A percentile compares a stretch with the other conserved stretches of the same genome.
Evolutionary conservation across 2,329 filamentous ascomycete genomes (phyloP).

Genomic region (Beauveria rudraprayagi): DNA sequence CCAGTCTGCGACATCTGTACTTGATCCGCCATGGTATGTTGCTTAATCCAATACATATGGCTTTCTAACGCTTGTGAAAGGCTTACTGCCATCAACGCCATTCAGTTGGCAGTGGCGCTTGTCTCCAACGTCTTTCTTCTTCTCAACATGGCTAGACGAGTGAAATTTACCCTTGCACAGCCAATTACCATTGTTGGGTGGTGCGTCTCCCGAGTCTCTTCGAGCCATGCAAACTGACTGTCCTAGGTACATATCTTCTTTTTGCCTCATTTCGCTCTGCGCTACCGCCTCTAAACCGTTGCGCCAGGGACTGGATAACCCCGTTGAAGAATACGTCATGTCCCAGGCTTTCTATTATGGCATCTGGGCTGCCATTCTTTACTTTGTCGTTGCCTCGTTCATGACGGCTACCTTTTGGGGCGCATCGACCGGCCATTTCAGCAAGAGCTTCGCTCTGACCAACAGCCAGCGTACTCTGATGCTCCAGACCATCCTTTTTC

Average conservation of each 20-base stretch:
- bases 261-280: conserved; percentile 59
- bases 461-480: conserved; percentile 80
- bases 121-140: conserved; percentile 74
- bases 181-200: conserved; percentile 78
- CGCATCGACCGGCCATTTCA: conserved; percentile 61
- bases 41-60: background rate
- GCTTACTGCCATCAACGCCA: conserved; percentile 67
- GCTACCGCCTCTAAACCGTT: conserved; percentile 57
- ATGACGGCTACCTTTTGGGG: conserved; percentile 75
- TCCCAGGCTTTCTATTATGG: conserved; percentile 86
- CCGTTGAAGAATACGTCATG: conserved; percentile 46
- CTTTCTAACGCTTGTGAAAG: conserved; percentile 25
- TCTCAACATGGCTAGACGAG: conserved; percentile 74
- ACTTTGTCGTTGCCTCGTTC: conserved; percentile 69
- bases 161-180: conserved; percentile 75
- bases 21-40: conserved; percentile 61
- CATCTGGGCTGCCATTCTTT: conserved; percentile 69
- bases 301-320: conserved; percentile 24
- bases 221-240: conserved; percentile 14
- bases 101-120: conserved; percentile 68
- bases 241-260: conserved; percentile 45
- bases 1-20: conserved; percentile 43
- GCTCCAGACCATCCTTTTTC: conserved; percentile 79
- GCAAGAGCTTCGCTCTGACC: conserved; percentile 69
- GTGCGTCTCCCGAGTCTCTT: conserved; percentile 48